Evolutionary conservation across 371 early-diverging fungal species (phyloP).

Genomic region (Encephalitozoon intestinalis): DNA sequence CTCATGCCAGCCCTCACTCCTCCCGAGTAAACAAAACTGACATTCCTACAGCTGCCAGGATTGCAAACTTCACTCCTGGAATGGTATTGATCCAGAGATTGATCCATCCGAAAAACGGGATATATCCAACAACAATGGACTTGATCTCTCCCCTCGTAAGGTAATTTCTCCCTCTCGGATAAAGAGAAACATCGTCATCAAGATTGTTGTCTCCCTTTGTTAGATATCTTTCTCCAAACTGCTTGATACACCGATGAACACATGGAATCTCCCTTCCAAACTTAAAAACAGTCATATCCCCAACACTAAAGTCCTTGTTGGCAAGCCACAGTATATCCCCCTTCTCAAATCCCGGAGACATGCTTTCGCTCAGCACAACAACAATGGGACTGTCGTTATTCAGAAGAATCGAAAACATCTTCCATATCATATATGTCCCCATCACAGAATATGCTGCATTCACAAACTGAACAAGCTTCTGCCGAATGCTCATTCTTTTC

Average conservation of each 20-base stretch:
- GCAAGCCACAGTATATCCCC: conserved; percentile 87
- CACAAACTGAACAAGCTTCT: conserved; percentile 43
- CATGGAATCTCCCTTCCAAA: conserved; percentile 83
- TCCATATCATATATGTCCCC: conserved; percentile 84
- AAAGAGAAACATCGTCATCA: conserved; percentile 81
- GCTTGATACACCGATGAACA: conserved; percentile 83
- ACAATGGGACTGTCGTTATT: conserved; percentile 93
- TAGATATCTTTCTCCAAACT: conserved; percentile 62
- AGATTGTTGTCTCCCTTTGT: conserved; percentile 97
- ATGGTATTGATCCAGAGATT: conserved; percentile 63
- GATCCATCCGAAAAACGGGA: conserved; percentile 84
- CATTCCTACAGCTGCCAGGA: conserved; percentile 33
- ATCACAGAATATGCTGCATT: conserved; percentile 54
- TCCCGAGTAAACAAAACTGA: conserved; percentile 49
- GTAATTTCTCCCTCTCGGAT: conserved; percentile 74
- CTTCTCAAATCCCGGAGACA: conserved; percentile 91
- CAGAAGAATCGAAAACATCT: conserved; percentile 69
- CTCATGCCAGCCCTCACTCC: not conserved
- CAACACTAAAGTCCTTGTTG: conserved; percentile 66
- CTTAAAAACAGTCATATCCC: conserved; percentile 91
- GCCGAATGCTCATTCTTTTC: conserved; percentile 40
- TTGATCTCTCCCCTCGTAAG: conserved; percentile 48
- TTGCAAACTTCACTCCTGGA: conserved; percentile 46
- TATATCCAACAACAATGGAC: conserved; percentile 52
- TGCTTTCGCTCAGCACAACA: conserved; percentile 91